phyloP scores from a whole-genome alignment of 2,329 filamentous ascomycete species.

The Diaporthe capsici region DNA sequence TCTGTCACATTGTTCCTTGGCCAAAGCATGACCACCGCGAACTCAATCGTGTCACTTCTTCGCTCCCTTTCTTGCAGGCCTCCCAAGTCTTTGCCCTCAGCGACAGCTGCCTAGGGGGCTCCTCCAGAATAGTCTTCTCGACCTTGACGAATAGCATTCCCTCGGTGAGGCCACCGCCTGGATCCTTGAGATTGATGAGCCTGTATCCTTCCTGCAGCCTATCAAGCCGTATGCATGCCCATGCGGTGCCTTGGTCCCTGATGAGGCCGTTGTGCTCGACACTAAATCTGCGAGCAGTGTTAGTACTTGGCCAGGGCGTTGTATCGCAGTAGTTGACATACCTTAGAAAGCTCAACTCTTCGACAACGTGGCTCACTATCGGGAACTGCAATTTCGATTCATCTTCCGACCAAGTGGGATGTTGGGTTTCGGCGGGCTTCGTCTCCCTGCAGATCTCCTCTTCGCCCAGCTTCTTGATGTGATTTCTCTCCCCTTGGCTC shows the following conservation, averaged over 20 bases:
- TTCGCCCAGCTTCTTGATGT: constrained; percentile 48
- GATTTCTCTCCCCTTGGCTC: constrained; percentile 59
- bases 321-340: constrained; percentile 51
- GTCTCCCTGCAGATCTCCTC: constrained; percentile 57
- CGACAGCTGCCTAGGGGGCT: constrained; percentile 9
- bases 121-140: constrained; percentile 56
- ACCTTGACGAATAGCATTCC: constrained; percentile 68
- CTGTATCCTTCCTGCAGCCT: constrained; percentile 69
- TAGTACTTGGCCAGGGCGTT: background rate
- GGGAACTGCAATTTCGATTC: constrained; percentile 71
- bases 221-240: constrained; percentile 73
- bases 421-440: constrained; percentile 66
- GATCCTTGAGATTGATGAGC: constrained; percentile 64
- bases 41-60: constrained; percentile 34
- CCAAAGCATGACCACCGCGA: constrained; percentile 37
- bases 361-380: constrained; percentile 70
- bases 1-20: background rate
- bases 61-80: constrained; percentile 26
- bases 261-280: constrained; percentile 63
- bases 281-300: constrained; percentile 60
- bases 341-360: constrained; percentile 81
- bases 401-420: constrained; percentile 72
- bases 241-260: constrained; percentile 60
- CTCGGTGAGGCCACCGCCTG: constrained; percentile 57
- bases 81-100: constrained; percentile 39